Base-by-base conservation (phyloP, 768 basidiomycete species). In the Trametes coccinea region DNA sequence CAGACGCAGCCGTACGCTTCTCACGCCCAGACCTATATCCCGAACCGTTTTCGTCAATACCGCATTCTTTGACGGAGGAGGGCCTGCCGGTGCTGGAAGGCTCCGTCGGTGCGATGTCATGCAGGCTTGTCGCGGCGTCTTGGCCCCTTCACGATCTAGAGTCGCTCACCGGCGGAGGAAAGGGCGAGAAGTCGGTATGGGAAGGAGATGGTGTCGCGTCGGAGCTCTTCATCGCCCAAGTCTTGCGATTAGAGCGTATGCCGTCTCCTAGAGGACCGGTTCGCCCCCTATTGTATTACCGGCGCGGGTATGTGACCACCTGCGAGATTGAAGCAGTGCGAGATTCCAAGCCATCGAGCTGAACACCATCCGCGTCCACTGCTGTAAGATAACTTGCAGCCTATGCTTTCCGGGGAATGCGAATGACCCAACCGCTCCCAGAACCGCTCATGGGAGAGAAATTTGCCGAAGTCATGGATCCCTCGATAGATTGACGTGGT, bases 221-320 rank as follows among this genome's bases (percentile, higher is more conserved):
- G 41, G 88, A 93, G 77, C 74, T 95, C 44, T 94, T 93, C 73
- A 85, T 95, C 63, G 93, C 91, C 13, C 77, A 80, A n/a, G 92
- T 95, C 10, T 73, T 84, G 33, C 75, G 85, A 30, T 87, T 94
- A 45, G 79, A 82, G 62, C 78, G 80, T 65, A 73, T 73, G 0
- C 67, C 73, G 39, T 56, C 67, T 47, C 44, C 55, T 7, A 67
- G 63, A 46, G 63, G 64, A 13, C 51, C 6, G 8, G 47, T 71
- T 54, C 71, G 75, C 70, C 89, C 89, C 2, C 73, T 90, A 60
- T 70, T 90, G 56, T 91, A 90, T 70, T 82, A 90, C 66, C 80
- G 79, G 50, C 81, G 82, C 43, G 71, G 72, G 56, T 90, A 88
- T 69, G 83, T 82, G 44, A 89, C 80, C 2, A 69, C 68, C 0